Evolutionary conservation across 208 protist species (phyloP), one percentile per base, ranked within the genome.

Genomic region (Acanthamoeba triangularis): DNA sequence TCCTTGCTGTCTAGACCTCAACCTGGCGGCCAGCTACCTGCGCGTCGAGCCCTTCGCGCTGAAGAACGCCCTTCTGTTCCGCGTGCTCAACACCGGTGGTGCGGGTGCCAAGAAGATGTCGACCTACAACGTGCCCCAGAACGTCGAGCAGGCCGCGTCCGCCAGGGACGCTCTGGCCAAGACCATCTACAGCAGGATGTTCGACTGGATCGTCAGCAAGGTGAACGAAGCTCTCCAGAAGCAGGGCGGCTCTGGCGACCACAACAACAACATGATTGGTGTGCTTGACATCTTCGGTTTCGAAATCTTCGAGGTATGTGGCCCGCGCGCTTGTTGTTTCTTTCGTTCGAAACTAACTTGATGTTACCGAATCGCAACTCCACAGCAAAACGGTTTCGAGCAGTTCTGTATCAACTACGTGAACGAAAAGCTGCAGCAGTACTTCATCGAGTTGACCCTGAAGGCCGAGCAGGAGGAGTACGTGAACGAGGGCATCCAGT

Each of bases 371-470:
- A 30, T 37, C 35, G 78, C 41, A 20, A 30, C 16, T 20, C 74
- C 16, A 37, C 95, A 99, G 44, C 97, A 98, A 44, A 99, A 99
- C 96, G 97, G 98, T 33, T 99, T 99, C 96, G 99, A 99, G 97
- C 99, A 99, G 97, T 98, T 99, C 44, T 99, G 99, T 97, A 99
- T 99, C 96, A 99, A 99, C 97, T 99, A 99, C 96, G 98, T 99
- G 52, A 99, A 99, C 96, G 99, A 99, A 95, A 99, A 99, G 96
- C 97, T 99, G 74, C 99, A 99, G 97, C 98, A 99, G 96, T 98
- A 99, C 91, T 99, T 99, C 96, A 99, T 99, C 94, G 98, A 99
- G 90, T 97, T 99, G 72, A 97, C 96, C 11, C 61, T 98, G 13
- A 98, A 98, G 78, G 84, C 98, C 63, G 99, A 99, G 96, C 99